Percentiles rank a stretch among this genome's conserved stretches.
These are phyloP conservation scores for Aspergillus sp. DNA, from an alignment of 2,329 filamentous ascomycete genomes.

Conservation along the genomic window DNA sequence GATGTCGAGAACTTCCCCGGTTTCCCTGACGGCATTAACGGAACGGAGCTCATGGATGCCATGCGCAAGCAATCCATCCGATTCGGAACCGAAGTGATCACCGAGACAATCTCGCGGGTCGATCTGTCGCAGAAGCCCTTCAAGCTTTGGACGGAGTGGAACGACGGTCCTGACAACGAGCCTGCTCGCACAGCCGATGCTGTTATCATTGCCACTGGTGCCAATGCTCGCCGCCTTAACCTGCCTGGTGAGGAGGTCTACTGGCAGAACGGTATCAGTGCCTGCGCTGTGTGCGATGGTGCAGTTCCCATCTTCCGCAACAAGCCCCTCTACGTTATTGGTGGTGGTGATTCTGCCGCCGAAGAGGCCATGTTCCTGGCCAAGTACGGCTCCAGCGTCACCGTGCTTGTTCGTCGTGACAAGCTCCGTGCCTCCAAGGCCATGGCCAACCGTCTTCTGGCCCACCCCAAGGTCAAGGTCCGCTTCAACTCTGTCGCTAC, in stretches of 20 bases:
- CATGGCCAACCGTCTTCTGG: conserved; percentile 82
- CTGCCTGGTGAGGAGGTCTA: conserved; percentile 89
- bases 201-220: conserved; percentile 92
- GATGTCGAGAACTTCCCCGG: conserved; percentile 98
- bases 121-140: conserved; percentile 84
- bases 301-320: conserved; percentile 96
- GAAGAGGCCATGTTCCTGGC: conserved; percentile 97
- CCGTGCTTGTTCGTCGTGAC: conserved; percentile 86
- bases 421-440: conserved; percentile 83
- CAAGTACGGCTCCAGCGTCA: conserved; percentile 95
- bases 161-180: conserved; percentile 67
- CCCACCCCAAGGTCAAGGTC: conserved; percentile 87
- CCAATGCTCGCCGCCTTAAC: conserved; percentile 80
- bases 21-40: conserved; percentile 86
- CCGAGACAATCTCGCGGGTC: conserved; percentile 86
- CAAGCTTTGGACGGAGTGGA: conserved; percentile 90
- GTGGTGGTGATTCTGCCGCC: conserved; percentile 92
- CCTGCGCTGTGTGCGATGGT: conserved; percentile 96
- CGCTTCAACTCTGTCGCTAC: conserved; percentile 78
- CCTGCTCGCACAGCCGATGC: conserved; percentile 82
- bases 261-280: conserved; percentile 96
- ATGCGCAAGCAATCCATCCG: conserved; percentile 90
- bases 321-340: conserved; percentile 93
- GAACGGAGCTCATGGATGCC: conserved; percentile 85
- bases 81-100: conserved; percentile 90